These are phyloP conservation scores for Purpureocillium takamizusanense DNA, from an alignment of 2,329 filamentous ascomycete genomes.

Conservation along the genomic window DNA sequence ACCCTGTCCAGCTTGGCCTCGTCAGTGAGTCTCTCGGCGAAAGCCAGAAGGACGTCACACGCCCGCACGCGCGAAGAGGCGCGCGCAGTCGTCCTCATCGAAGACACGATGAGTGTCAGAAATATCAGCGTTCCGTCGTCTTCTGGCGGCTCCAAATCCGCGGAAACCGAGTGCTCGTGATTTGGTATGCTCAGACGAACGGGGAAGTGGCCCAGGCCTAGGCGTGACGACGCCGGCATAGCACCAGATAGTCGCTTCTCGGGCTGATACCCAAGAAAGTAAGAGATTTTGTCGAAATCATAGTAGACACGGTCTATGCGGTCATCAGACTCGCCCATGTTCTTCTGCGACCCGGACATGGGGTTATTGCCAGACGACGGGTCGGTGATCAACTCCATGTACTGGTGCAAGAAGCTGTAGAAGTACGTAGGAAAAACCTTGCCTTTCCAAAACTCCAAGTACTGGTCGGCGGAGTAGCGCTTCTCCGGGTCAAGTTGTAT, in stretches of 20 bases:
- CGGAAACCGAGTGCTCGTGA: slow-evolving; percentile 61
- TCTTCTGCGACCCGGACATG: slow-evolving; percentile 56
- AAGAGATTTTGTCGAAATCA: slow-evolving; percentile 97
- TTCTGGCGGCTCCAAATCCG: slow-evolving; percentile 49
- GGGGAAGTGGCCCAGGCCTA: slow-evolving; percentile 60
- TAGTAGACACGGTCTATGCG: slow-evolving; percentile 87
- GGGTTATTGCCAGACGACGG: slow-evolving; percentile 70
- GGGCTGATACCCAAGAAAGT: slow-evolving; percentile 73
- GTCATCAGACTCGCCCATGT: slow-evolving; percentile 81
- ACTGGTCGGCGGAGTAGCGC: slow-evolving; percentile 87
- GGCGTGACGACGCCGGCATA: slow-evolving; percentile 22
- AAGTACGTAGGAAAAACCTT: slow-evolving; percentile 96
- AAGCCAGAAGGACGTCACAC: slow-evolving; percentile 85
- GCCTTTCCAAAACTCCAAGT: slow-evolving; percentile 81
- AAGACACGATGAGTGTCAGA: slow-evolving; percentile 78
- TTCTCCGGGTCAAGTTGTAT: slow-evolving; percentile 89
- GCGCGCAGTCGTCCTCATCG: slow-evolving; percentile 79
- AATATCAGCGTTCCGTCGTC: slow-evolving; percentile 94
- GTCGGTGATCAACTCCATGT: slow-evolving; percentile 94
- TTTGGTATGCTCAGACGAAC: slow-evolving; percentile 81
- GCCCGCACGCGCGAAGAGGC: slow-evolving; percentile 80
- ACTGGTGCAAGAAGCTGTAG: slow-evolving; percentile 93
- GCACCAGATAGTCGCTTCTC: slow-evolving; percentile 26
- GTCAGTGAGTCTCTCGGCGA: slow-evolving; percentile 83
- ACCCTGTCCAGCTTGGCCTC: slow-evolving; percentile 93